These are phyloP conservation scores for Leccinum glutinopallens DNA, from an alignment of 1,284 basidiomycete species.

Conservation along the genomic window DNA sequence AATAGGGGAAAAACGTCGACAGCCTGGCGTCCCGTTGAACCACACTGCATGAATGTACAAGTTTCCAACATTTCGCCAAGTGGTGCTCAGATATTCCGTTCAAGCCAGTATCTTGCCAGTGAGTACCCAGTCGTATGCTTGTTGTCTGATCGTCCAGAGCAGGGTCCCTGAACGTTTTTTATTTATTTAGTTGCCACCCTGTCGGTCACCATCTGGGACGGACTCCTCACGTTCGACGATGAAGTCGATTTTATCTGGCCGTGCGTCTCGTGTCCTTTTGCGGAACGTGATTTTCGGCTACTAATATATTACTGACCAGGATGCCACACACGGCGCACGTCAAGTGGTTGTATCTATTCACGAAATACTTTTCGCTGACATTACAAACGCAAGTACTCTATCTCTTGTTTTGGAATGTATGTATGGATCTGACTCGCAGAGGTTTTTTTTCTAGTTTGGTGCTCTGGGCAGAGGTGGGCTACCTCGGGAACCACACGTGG, in stretches of 20 bases:
- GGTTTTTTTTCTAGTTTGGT: slow-evolving; percentile 12
- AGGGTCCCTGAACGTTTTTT: neutral
- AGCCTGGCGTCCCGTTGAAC: neutral
- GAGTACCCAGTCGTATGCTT: neutral
- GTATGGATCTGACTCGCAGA: slow-evolving; percentile 5
- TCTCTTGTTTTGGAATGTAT: neutral
- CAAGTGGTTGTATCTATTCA: slow-evolving; percentile 31
- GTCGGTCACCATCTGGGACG: slow-evolving; percentile 17
- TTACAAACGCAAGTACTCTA: slow-evolving; percentile 19
- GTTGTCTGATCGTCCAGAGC: neutral
- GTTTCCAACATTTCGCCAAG: neutral
- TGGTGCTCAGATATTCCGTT: neutral
- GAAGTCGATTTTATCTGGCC: slow-evolving; percentile 22
- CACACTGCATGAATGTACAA: neutral
- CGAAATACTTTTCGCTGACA: slow-evolving; percentile 19
- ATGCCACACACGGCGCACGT: slow-evolving; percentile 20
- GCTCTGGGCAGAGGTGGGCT: slow-evolving; percentile 13
- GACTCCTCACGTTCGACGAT: slow-evolving; percentile 19
- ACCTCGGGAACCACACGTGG: slow-evolving; percentile 5
- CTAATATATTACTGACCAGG: slow-evolving; percentile 1
- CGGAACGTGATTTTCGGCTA: neutral
- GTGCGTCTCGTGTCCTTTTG: slow-evolving; percentile 7
- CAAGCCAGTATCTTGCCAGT: neutral
- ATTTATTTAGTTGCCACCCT: neutral
- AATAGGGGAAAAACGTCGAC: neutral